These are phyloP conservation scores for Kalaharituber pfeilii DNA, from an alignment of 2,329 filamentous ascomycete species.

Conservation along the genomic window DNA sequence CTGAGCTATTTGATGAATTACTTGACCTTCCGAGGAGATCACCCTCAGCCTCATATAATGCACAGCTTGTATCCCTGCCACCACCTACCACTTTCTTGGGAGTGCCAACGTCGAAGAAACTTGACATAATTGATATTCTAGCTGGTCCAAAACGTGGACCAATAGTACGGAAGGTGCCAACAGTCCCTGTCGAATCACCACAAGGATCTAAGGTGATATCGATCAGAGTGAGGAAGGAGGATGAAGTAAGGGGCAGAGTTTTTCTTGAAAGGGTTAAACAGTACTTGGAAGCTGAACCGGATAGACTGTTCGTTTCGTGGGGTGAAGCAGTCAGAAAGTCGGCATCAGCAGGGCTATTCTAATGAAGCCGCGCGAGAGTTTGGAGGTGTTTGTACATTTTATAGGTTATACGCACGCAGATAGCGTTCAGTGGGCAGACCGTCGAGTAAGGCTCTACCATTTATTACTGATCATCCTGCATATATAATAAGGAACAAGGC, in stretches of 20 bases:
- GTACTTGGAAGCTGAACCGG: conserved; percentile 65
- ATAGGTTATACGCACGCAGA: no score
- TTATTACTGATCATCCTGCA: no score
- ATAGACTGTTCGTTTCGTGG: conserved; percentile 34
- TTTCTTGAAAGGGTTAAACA: conserved; percentile 79
- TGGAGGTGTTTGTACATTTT: no score
- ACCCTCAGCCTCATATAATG: conserved; percentile 50
- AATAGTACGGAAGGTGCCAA: conserved; percentile 24
- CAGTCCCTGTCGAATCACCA: conserved; percentile 31
- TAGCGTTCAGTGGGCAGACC: no score
- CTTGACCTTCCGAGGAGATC: conserved; percentile 50
- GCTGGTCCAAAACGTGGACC: conserved; percentile 31
- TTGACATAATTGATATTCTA: conserved; percentile 73
- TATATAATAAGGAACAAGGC: no score
- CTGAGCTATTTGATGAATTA: conserved; percentile 79
- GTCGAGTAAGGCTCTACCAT: no score
- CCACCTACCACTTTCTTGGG: conserved; percentile 20
- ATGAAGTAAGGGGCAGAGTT: conserved; percentile 61
- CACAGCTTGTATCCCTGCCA: conserved; percentile 44
- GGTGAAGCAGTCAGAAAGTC: background rate
- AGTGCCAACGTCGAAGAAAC: conserved; percentile 32
- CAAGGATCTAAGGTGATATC: conserved; percentile 60
- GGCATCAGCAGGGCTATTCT: background rate
- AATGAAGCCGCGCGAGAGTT: no score
- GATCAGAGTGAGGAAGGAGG: conserved; percentile 57